Conservation (phyloP, 2,329 filamentous ascomycete genomes). For the Fusarium bactridioides region DNA sequence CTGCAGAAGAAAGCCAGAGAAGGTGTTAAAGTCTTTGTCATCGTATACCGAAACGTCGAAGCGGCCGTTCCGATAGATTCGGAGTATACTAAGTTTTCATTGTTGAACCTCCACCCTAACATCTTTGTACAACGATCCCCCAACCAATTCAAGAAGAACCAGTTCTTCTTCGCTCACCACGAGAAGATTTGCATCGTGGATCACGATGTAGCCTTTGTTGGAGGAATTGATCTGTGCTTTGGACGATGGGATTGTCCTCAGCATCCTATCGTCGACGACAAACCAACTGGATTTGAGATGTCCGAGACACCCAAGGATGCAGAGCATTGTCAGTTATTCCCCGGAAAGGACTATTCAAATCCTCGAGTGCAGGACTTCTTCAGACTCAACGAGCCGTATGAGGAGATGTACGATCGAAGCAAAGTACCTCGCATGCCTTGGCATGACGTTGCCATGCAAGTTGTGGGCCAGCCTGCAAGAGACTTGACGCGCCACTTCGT, state of each 20-base stretch:
- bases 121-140: conserved; percentile 96
- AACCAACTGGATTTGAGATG: conserved; percentile 90
- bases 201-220: conserved; percentile 93
- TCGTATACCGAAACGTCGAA: conserved; percentile 97
- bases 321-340: conserved; percentile 95
- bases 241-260: conserved; percentile 97
- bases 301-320: conserved; percentile 80
- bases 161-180: conserved; percentile 99
- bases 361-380: conserved; percentile 96
- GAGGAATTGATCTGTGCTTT: conserved; percentile 95
- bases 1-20: conserved; percentile 93
- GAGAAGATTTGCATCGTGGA: conserved; percentile 98
- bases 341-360: conserved; percentile 98
- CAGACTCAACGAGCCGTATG: conserved; percentile 90
- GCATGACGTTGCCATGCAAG: conserved; percentile 98
- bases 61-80: conserved; percentile 97
- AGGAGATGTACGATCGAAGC: conserved; percentile 97
- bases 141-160: conserved; percentile 98
- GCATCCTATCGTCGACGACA: conserved; percentile 90
- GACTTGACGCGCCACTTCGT: conserved; percentile 96
- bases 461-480: conserved; percentile 92
- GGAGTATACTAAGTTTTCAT: conserved; percentile 95
- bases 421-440: conserved; percentile 95
- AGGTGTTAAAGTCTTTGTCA: conserved; percentile 97
- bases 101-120: conserved; percentile 94